Evolutionary conservation across 2,329 filamentous ascomycete genomes (phyloP).

Genomic region (Madurella fahalii): DNA sequence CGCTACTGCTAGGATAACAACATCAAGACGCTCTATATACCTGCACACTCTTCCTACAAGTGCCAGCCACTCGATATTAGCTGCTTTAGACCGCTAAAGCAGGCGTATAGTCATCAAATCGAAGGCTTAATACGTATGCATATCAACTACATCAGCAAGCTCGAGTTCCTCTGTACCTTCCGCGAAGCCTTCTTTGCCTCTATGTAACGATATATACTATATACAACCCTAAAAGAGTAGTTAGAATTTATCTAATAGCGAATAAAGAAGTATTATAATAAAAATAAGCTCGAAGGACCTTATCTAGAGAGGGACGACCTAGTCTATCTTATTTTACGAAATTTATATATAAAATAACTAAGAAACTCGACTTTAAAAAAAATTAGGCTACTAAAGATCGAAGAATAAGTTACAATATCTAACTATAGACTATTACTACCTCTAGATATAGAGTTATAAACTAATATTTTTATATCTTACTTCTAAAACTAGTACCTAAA

Average conservation of each 20-base stretch:
- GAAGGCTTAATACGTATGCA: too few relatives aligned
- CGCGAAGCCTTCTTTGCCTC: too few relatives aligned
- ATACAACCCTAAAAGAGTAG: slow-evolving; percentile 2
- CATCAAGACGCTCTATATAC: too few relatives aligned
- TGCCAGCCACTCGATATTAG: too few relatives aligned
- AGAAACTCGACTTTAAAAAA: slow-evolving; percentile 13
- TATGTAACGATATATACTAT: slow-evolving; percentile 1
- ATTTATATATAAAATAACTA: slow-evolving; percentile 8
- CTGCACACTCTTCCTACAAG: too few relatives aligned
- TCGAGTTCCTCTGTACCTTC: too few relatives aligned
- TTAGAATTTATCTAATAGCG: slow-evolving; percentile 7
- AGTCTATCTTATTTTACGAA: too few relatives aligned
- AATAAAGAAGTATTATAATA: slow-evolving; percentile 10
- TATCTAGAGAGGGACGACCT: slow-evolving; percentile 5
- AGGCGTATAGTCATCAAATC: too few relatives aligned
- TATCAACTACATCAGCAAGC: too few relatives aligned
- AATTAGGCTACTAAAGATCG: slow-evolving; percentile 8
- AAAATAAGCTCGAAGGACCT: slow-evolving; percentile 12
- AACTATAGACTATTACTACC: too few relatives aligned
- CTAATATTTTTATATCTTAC: slow-evolving; percentile 9
- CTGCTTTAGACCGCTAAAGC: too few relatives aligned
- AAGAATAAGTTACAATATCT: slow-evolving; percentile 3
- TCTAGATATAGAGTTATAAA: slow-evolving; percentile 1
- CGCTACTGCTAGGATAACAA: too few relatives aligned
- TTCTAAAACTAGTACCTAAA: slow-evolving; percentile 7